These are phyloP conservation scores for Fallopia convolvulus DNA, from an alignment of 148 eudicot species.

Conservation along the genomic window DNA sequence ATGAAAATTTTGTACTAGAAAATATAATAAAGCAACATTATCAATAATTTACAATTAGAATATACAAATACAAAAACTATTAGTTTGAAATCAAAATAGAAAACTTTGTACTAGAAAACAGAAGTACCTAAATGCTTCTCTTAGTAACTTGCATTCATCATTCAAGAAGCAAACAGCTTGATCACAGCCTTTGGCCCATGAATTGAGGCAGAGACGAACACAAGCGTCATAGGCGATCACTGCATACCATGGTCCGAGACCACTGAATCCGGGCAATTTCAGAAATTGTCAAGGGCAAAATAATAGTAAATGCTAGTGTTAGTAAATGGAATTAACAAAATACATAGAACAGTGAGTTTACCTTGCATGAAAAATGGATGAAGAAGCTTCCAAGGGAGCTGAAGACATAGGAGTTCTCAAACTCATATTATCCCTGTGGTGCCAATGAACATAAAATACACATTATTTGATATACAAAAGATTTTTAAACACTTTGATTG, in stretches of 20 bases:
- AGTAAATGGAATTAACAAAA: too few species aligned
- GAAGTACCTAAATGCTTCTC: slow-evolving; percentile 33
- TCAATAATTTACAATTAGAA: neutral
- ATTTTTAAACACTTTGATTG: neutral
- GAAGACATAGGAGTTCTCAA: neutral
- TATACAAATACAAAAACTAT: too few species aligned
- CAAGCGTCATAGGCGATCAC: slow-evolving; percentile 35
- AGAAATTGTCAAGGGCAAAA: neutral
- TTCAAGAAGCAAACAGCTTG: slow-evolving; percentile 28
- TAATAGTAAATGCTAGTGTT: neutral
- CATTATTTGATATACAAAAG: neutral
- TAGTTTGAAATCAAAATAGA: neutral
- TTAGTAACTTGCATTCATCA: slow-evolving; percentile 27
- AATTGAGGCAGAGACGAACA: slow-evolving; percentile 29
- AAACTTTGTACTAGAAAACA: neutral
- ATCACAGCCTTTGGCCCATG: slow-evolving; percentile 27
- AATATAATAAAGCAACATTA: neutral
- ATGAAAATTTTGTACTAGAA: too few species aligned
- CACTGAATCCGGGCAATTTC: slow-evolving; percentile 14
- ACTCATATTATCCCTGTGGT: neutral
- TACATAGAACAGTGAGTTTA: slow-evolving; percentile 7
- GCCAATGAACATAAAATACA: neutral
- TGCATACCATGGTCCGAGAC: slow-evolving; percentile 34
- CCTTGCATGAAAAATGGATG: slow-evolving; percentile 30
- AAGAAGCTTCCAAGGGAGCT: neutral